phyloP scores from a whole-genome alignment of 176 grass and related monocot species.

The Triticum urartu region DNA sequence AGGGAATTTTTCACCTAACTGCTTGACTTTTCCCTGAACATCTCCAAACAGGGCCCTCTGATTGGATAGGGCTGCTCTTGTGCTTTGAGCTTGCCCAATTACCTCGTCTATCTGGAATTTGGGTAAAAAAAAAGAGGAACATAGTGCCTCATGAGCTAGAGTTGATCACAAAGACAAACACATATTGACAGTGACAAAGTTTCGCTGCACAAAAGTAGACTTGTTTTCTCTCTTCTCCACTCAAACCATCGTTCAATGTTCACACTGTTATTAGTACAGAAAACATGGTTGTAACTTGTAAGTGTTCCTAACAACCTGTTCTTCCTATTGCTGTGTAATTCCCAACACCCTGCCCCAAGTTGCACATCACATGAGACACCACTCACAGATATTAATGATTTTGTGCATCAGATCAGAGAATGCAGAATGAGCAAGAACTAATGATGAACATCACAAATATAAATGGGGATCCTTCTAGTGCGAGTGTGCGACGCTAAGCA shows the following conservation, averaged over 20 bases:
- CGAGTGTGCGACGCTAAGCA: neutral
- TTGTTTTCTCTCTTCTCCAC: neutral
- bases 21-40: constrained; percentile 95
- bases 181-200: neutral
- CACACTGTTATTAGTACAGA: neutral
- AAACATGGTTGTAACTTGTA: neutral
- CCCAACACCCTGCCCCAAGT: neutral
- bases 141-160: neutral
- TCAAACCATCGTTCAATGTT: neutral
- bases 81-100: constrained; percentile 85
- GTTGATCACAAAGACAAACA: neutral
- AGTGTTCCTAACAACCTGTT: neutral
- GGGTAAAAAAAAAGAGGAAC: neutral
- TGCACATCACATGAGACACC: neutral
- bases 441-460: neutral
- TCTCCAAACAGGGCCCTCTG: constrained; percentile 74
- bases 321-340: neutral
- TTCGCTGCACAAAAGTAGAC: neutral
- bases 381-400: neutral
- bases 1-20: constrained; percentile 93
- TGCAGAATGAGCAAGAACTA: neutral
- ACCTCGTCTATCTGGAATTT: constrained; percentile 86
- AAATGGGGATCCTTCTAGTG: neutral
- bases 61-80: constrained; percentile 59
- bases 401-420: neutral